Conservation (phyloP, 352 stramenopile genomes). For the Globisporangium polare region DNA sequence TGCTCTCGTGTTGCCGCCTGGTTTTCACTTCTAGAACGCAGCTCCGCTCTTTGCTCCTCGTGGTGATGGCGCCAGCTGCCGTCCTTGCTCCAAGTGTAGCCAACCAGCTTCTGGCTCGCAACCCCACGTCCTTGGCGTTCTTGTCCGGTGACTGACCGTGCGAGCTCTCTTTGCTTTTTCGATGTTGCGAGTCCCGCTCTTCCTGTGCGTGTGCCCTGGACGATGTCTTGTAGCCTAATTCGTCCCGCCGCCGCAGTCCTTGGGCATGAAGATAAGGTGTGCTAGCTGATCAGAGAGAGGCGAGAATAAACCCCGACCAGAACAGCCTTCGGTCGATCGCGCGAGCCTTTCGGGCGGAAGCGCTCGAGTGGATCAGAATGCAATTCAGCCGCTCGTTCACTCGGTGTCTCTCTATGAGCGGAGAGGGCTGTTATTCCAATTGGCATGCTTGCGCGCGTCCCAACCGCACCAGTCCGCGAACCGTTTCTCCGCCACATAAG, state of each 20-base stretch:
- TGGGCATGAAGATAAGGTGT: constrained; percentile 6
- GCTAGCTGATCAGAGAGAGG: not conserved
- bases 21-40: constrained; percentile 4
- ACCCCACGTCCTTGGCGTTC: constrained; percentile 1
- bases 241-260: not conserved
- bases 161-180: not conserved
- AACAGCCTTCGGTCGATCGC: constrained; percentile 1
- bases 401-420: not conserved
- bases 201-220: not conserved
- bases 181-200: not conserved
- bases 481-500: constrained; percentile 4
- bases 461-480: not conserved
- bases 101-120: not conserved
- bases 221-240: not conserved
- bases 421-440: not conserved
- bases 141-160: not conserved
- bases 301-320: constrained; percentile 8
- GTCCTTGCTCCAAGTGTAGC: not conserved
- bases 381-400: not conserved
- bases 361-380: not conserved
- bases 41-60: not conserved
- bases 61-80: not conserved
- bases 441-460: constrained; percentile 2
- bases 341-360: not conserved
- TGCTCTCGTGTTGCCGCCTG: not conserved